A percentile compares a stretch with the other conserved stretches of the same genome.
These are phyloP conservation scores for Canariomyces notabilis DNA, from an alignment of 2,329 filamentous ascomycete species.

Conservation along the genomic window DNA sequence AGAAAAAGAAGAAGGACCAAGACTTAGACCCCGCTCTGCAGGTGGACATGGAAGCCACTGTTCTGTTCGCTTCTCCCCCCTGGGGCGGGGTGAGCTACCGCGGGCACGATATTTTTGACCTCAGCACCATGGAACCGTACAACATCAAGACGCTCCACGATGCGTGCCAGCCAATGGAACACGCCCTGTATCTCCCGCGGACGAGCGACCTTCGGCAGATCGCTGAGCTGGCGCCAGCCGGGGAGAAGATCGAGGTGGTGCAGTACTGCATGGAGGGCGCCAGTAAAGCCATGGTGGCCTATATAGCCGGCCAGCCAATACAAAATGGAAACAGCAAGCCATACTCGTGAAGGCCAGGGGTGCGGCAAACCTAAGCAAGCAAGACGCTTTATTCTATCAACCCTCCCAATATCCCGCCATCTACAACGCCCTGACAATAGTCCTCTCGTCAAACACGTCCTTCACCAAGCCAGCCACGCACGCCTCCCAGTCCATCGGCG, in stretches of 20 bases:
- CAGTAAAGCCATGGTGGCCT: conserved; percentile 74
- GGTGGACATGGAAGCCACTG: conserved; percentile 38
- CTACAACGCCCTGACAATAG: conserved; percentile 55
- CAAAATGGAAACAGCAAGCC: background rate
- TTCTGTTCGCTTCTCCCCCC: conserved; percentile 54
- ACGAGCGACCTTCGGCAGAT: conserved; percentile 79
- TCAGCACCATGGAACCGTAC: conserved; percentile 86
- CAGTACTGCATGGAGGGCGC: conserved; percentile 91
- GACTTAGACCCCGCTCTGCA: conserved; percentile 36
- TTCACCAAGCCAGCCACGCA: conserved; percentile 61
- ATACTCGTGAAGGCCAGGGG: too few relatives aligned
- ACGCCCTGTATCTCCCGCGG: conserved; percentile 77
- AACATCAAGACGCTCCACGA: conserved; percentile 58
- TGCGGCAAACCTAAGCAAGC: too few relatives aligned
- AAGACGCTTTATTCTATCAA: too few relatives aligned
- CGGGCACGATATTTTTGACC: conserved; percentile 68
- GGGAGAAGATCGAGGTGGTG: conserved; percentile 62
- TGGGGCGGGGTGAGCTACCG: conserved; percentile 56
- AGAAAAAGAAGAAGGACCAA: background rate
- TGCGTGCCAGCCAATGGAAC: conserved; percentile 55
- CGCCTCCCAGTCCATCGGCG: conserved; percentile 57
- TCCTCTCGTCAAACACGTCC: conserved; percentile 77
- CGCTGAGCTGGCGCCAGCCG: conserved; percentile 49
- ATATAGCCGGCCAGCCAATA: conserved; percentile 36
- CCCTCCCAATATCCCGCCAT: too few relatives aligned